phyloP scores from a whole-genome alignment of 257 asterid genomes.

The Linderniella brevidens region DNA sequence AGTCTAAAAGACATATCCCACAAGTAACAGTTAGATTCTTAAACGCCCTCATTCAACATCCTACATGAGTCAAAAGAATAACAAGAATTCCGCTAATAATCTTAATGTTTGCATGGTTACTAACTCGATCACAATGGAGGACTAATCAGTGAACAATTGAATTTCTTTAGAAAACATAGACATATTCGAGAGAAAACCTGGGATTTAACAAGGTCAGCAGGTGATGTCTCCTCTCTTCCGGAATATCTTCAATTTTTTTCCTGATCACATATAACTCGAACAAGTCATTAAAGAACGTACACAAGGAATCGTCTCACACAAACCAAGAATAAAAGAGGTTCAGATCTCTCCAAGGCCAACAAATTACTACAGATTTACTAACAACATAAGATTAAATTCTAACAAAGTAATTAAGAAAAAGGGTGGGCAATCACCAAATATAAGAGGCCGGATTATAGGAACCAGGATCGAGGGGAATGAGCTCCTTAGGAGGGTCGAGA shows the following conservation, averaged over 20 bases:
- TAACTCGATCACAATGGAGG: neutral
- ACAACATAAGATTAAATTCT: neutral
- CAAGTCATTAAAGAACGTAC: neutral
- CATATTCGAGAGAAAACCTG: slow-evolving; percentile 19
- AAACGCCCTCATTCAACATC: neutral
- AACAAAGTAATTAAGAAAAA: neutral
- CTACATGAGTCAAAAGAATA: neutral
- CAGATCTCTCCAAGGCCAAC: neutral
- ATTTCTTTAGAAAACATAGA: slow-evolving; percentile 1
- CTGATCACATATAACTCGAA: slow-evolving; percentile 21
- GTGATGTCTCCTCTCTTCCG: slow-evolving; percentile 59
- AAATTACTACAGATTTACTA: neutral
- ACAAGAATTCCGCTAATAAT: neutral
- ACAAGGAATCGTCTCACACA: neutral
- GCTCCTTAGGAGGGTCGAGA: slow-evolving; percentile 67
- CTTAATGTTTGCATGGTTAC: no score
- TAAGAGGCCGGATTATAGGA: slow-evolving; percentile 66
- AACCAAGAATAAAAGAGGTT: neutral
- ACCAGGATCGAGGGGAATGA: slow-evolving; percentile 71
- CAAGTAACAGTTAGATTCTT: neutral
- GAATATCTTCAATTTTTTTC: slow-evolving; percentile 80
- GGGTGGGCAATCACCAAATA: slow-evolving; percentile 39
- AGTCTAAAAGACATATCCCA: slow-evolving; percentile 27
- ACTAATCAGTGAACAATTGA: neutral
- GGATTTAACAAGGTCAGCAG: slow-evolving; percentile 43